phyloP scores from a whole-genome alignment of 2,329 filamentous ascomycete species.

The Trichophyton verrucosum region DNA sequence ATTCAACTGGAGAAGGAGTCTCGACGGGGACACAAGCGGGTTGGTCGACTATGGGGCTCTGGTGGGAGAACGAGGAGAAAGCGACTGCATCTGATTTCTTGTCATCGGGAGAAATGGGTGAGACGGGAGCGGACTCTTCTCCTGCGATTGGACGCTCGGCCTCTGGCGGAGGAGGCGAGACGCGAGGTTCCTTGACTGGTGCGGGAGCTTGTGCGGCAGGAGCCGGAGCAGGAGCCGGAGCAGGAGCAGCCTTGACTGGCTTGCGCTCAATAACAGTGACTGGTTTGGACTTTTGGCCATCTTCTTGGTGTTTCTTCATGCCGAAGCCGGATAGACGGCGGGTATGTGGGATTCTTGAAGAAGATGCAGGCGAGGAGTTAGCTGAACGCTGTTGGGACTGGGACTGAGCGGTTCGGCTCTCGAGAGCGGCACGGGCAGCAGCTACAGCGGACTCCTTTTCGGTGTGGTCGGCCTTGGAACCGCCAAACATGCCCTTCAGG shows the following conservation, averaged over 20 bases:
- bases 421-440: constrained; percentile 32
- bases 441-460: constrained; percentile 25
- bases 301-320: constrained; percentile 24
- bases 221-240: no score
- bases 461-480: constrained; percentile 23
- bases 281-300: constrained; percentile 7
- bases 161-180: constrained; percentile 17
- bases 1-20: constrained; percentile 21
- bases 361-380: constrained; percentile 18
- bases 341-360: constrained; percentile 1
- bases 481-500: constrained; percentile 35
- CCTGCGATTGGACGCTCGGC: constrained; percentile 25
- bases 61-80: constrained; percentile 58
- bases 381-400: background rate
- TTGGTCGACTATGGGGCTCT: constrained; percentile 76
- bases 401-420: constrained; percentile 25
- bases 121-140: constrained; percentile 41
- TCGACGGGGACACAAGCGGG: constrained; percentile 66
- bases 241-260: constrained; percentile 11
- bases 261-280: constrained; percentile 14
- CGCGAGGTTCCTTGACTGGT: constrained; percentile 9
- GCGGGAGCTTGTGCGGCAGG: no score
- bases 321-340: constrained; percentile 16
- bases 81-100: constrained; percentile 34
- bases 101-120: constrained; percentile 46